Conservation (phyloP, 2,329 filamentous ascomycete species). For the Lizonia empirigonia region DNA sequence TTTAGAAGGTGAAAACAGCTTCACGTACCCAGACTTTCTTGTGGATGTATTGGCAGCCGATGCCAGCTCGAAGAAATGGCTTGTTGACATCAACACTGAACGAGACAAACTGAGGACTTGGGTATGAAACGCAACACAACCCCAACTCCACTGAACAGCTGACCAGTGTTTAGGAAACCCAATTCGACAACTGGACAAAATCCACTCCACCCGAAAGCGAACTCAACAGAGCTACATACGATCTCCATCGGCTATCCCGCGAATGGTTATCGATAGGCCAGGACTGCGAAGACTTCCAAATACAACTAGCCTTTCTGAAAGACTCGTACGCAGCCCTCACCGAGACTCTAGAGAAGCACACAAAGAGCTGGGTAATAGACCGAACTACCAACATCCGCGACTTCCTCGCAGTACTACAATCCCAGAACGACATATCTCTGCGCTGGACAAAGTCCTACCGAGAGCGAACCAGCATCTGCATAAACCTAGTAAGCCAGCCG, state of each 20-base stretch:
- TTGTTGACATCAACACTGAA: conserved; percentile 19
- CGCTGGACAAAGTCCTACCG: conserved; percentile 28
- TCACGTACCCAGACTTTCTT: conserved; percentile 22
- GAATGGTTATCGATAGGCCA: conserved; percentile 32
- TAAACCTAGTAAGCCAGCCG: conserved; percentile 31
- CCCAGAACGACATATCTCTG: conserved; percentile 24
- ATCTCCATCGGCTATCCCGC: conserved; percentile 24
- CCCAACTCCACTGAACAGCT: neutral
- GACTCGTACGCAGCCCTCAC: conserved; percentile 12
- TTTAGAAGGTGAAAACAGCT: conserved; percentile 3
- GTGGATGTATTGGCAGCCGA: conserved; percentile 27
- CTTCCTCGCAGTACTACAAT: conserved; percentile 24
- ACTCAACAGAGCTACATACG: conserved; percentile 19
- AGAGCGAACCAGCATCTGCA: conserved; percentile 28
- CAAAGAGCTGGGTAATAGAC: conserved; percentile 20
- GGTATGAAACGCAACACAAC: too few relatives aligned
- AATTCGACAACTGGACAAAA: too few relatives aligned
- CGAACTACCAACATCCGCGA: conserved; percentile 17
- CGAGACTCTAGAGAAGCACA: neutral
- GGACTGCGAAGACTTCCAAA: conserved; percentile 23
- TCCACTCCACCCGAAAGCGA: too few relatives aligned
- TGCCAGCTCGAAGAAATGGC: conserved; percentile 29
- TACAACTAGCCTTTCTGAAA: conserved; percentile 25
- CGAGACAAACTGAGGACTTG: too few relatives aligned
- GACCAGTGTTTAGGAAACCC: too few relatives aligned